These are phyloP conservation scores for Plasmopara muralis DNA, from an alignment of 352 stramenopile species.

Conservation along the genomic window DNA sequence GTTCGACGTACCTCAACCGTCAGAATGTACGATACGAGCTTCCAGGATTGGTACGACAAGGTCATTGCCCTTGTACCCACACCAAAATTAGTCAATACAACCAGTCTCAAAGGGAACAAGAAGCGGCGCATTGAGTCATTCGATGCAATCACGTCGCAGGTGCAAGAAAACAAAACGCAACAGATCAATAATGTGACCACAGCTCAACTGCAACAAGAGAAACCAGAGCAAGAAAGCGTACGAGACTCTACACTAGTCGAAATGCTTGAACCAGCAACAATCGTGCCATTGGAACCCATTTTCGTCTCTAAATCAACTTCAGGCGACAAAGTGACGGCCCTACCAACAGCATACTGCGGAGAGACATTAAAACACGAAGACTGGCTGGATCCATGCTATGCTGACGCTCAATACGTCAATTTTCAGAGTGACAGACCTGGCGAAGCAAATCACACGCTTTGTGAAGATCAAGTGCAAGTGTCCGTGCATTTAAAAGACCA, in stretches of 20 bases:
- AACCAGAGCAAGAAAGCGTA: background rate
- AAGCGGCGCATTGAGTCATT: conserved; percentile 19
- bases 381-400: conserved; percentile 12
- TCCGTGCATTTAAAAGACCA: conserved; percentile 12
- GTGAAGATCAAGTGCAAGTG: conserved; percentile 17
- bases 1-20: conserved; percentile 14
- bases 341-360: conserved; percentile 9
- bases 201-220: background rate
- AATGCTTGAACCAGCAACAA: conserved; percentile 4
- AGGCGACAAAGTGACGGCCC: background rate
- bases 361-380: conserved; percentile 11
- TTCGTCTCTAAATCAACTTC: background rate
- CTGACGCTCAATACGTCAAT: conserved; percentile 8
- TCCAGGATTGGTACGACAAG: conserved; percentile 52
- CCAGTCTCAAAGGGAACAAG: conserved; percentile 22
- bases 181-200: conserved; percentile 5
- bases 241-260: background rate
- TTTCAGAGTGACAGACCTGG: conserved; percentile 1
- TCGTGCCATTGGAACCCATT: conserved; percentile 10
- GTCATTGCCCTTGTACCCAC: conserved; percentile 38
- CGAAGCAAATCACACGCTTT: conserved; percentile 11
- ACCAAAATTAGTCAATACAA: conserved; percentile 34
- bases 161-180: conserved; percentile 10
- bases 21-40: conserved; percentile 10
- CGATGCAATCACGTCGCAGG: conserved; percentile 4